phyloP scores from a whole-genome alignment of 2,329 filamentous ascomycete genomes.

The Penicillium hordei region DNA sequence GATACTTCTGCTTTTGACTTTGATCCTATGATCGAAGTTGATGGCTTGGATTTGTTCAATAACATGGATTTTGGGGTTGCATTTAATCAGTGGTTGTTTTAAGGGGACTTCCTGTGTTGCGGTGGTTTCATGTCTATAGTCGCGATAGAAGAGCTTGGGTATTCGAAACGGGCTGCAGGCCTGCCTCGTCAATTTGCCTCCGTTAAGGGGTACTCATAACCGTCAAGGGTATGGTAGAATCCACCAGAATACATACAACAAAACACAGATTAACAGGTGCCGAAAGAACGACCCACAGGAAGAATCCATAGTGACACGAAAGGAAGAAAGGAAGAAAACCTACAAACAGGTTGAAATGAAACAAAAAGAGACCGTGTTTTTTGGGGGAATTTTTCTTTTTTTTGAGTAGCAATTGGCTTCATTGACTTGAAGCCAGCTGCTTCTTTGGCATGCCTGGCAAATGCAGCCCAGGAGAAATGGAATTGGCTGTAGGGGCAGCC shows the following conservation, averaged over 20 bases:
- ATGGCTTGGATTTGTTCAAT: slow-evolving; percentile 25
- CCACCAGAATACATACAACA: neutral
- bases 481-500: slow-evolving; percentile 2
- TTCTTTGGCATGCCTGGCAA: neutral
- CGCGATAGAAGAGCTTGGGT: neutral
- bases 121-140: neutral
- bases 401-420: neutral
- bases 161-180: too few relatives aligned
- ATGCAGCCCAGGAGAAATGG: neutral
- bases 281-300: neutral
- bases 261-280: neutral
- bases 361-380: neutral
- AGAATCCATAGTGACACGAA: neutral
- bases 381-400: too few relatives aligned
- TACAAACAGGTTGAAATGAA: neutral
- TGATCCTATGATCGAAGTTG: slow-evolving; percentile 15
- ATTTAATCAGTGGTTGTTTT: slow-evolving; percentile 26
- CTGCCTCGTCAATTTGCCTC: neutral
- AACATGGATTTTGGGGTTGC: slow-evolving; percentile 22
- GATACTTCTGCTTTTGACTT: slow-evolving; percentile 1
- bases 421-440: neutral
- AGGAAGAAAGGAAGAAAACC: neutral
- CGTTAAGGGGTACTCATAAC: too few relatives aligned
- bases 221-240: neutral
- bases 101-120: neutral